These are phyloP conservation scores for Funneliformis geosporum DNA, from an alignment of 192 early-diverging fungal species.

Conservation along the genomic window DNA sequence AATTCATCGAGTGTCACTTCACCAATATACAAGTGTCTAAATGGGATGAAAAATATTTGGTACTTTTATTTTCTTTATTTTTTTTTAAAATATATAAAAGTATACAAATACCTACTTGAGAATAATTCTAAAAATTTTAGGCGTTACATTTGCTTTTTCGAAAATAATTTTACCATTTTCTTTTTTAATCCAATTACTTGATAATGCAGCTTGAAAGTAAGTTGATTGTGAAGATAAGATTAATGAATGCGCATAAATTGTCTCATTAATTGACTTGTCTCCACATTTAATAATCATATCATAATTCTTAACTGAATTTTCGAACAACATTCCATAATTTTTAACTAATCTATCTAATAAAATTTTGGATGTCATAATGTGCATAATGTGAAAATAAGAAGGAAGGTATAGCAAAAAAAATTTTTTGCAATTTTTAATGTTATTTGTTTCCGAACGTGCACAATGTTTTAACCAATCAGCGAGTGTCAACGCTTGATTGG, in stretches of 20 bases:
- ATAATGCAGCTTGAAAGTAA: slow-evolving; percentile 3
- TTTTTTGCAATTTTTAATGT: too few relatives aligned
- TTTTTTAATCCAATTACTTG: neutral
- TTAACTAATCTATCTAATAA: neutral
- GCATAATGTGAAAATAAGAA: too few relatives aligned
- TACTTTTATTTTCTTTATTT: neutral
- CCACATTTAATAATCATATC: neutral
- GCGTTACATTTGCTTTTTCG: neutral
- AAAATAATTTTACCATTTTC: neutral
- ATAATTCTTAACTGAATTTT: neutral
- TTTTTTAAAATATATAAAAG: neutral
- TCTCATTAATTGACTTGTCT: neutral
- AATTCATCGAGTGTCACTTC: neutral
- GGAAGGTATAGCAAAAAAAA: too few relatives aligned
- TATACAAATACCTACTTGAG: neutral
- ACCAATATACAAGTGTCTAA: neutral
- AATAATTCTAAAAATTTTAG: neutral
- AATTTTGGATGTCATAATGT: neutral
- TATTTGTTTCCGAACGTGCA: too few relatives aligned
- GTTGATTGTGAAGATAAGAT: neutral
- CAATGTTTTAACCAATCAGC: too few relatives aligned
- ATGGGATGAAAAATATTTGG: neutral
- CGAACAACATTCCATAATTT: neutral
- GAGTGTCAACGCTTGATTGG: too few relatives aligned
- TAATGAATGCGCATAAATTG: neutral